Conservation (phyloP, 257 asterid genomes). For the Cordia subcordata region DNA sequence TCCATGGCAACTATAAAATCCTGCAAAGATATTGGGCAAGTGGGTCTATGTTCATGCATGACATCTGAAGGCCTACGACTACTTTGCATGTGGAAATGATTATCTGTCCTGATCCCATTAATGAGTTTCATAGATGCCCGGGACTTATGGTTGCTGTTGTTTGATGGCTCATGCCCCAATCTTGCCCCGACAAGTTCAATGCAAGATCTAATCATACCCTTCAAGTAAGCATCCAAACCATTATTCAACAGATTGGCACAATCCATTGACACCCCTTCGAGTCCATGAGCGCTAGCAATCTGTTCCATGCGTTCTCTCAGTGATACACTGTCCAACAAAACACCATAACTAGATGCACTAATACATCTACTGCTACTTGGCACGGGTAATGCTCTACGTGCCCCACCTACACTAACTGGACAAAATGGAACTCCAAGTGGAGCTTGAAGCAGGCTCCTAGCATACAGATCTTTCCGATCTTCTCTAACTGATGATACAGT, state of each 20-base stretch:
- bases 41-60: slow-evolving; percentile 30
- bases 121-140: slow-evolving; percentile 23
- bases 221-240: slow-evolving; percentile 56
- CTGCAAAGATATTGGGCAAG: slow-evolving; percentile 36
- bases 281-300: slow-evolving; percentile 49
- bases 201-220: slow-evolving; percentile 50
- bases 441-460: slow-evolving; percentile 52
- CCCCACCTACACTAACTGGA: slow-evolving; percentile 53
- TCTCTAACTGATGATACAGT: slow-evolving; percentile 17
- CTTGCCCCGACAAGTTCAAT: slow-evolving; percentile 42
- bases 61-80: slow-evolving; percentile 28
- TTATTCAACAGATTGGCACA: slow-evolving; percentile 52
- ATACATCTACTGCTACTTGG: slow-evolving; percentile 28
- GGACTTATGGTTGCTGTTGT: slow-evolving; percentile 13
- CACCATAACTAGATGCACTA: slow-evolving; percentile 27
- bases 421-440: slow-evolving; percentile 61
- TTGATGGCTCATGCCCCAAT: slow-evolving; percentile 24
- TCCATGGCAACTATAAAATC: slow-evolving; percentile 71
- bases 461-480: slow-evolving; percentile 27
- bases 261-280: slow-evolving; percentile 51
- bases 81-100: slow-evolving; percentile 35
- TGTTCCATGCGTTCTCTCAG: slow-evolving; percentile 58
- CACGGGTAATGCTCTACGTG: slow-evolving; percentile 32
- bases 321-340: slow-evolving; percentile 46
- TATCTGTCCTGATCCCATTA: slow-evolving; percentile 50